Evolutionary conservation across 768 basidiomycete species (phyloP), one percentile per base, ranked within the genome.

Genomic region (Russula sp.): DNA sequence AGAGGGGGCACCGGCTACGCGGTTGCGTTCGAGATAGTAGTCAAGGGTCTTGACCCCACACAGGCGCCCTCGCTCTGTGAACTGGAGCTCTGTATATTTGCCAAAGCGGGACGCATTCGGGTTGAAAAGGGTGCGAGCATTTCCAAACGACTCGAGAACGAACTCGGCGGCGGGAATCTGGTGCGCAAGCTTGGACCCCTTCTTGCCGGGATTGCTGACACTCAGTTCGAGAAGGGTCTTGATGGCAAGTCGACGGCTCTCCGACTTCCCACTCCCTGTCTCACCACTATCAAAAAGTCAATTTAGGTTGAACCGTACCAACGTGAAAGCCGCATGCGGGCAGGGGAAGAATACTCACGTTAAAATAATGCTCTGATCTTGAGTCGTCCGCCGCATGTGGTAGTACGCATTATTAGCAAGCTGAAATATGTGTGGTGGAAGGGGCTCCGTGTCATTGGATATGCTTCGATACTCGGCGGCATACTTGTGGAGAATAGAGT

Each of bases 81-180:
- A 98, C 74, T 98, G 97, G 0, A 99, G 81, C 70, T 99, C 97
- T 48, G 94, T 97, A 73, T 99, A 99, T 73, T 96, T 94, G 59
- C 96, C 97, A 71, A 96, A 97, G 51, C 93, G 88, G 35, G 97
- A 98, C 14, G 96, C 95, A 69, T 97, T 97, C 50, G 91, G 83
- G 70, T 98, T 97, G 76, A 91, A 88, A 58, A 93, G 83, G 1
- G 93, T 93, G 61, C 91, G 87, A 20, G 95, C 91, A 68, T 90
- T 89, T 16, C 96, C 96, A 70, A 98, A 98, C 1, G 92, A 79
- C 73, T 98, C 94, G 64, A 98, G 86, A 63, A 98, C 91, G 73
- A 93, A 98, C 78, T 97, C 91, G 25, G 93, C 88, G 20, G 94
- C 90, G 41, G 94, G 94, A 42, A 98, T 81, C 72, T 96, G 93